Evolutionary conservation across 208 protist genomes (phyloP).

Genomic region (Leishmania gerbilli): DNA sequence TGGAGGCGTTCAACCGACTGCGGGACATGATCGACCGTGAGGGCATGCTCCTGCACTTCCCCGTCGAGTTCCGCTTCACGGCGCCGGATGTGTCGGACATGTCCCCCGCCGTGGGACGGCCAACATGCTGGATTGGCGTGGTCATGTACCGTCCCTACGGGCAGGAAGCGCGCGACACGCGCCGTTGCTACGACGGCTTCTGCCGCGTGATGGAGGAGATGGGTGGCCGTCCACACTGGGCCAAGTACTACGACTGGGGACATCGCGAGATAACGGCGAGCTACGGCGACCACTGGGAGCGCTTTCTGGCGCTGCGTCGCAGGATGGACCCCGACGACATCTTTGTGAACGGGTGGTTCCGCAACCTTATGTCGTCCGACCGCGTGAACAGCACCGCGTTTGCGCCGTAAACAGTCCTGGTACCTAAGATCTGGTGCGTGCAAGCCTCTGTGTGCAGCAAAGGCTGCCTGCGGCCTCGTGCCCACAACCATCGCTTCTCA

Average conservation of each 20-base stretch:
- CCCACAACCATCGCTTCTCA: neutral
- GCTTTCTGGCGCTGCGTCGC: conserved; percentile 56
- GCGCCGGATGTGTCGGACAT: conserved; percentile 55
- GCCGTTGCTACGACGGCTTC: conserved; percentile 68
- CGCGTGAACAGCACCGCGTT: conserved; percentile 40
- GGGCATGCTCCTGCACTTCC: conserved; percentile 73
- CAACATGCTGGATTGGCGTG: conserved; percentile 85
- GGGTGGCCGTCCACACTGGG: conserved; percentile 81
- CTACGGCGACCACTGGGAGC: conserved; percentile 65
- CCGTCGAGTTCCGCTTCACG: conserved; percentile 84
- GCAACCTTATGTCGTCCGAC: conserved; percentile 43
- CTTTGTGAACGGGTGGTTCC: conserved; percentile 76
- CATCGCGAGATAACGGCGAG: conserved; percentile 33
- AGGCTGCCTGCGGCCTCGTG: neutral
- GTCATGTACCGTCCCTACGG: conserved; percentile 81
- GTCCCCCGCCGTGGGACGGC: conserved; percentile 55
- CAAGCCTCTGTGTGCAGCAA: neutral
- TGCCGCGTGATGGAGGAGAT: conserved; percentile 58
- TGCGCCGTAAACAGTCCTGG: neutral
- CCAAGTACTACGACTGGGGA: conserved; percentile 78
- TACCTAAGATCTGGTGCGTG: neutral
- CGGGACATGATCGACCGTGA: conserved; percentile 58
- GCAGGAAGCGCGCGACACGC: conserved; percentile 55
- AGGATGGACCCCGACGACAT: conserved; percentile 58
- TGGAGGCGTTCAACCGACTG: conserved; percentile 51